Evolutionary conservation across 345 rosid species (phyloP), one percentile per base, ranked within the genome.

Genomic region (Ricinus communis): DNA sequence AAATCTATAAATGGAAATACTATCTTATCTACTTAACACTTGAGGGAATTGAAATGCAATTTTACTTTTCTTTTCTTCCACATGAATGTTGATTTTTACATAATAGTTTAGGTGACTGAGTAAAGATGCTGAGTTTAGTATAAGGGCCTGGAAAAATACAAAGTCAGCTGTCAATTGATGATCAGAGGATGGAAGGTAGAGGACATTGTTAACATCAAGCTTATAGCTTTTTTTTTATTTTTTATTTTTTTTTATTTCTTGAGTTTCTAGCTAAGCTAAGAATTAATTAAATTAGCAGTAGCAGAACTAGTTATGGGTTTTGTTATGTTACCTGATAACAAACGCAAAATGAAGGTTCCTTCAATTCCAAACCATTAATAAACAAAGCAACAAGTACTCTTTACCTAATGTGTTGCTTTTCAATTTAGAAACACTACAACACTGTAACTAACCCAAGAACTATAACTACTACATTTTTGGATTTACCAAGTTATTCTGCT

Each of bases 341-440:
- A 70, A 74, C 66, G 62, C 61, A 46, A 50, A 65, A n/a, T 41
- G 53, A 33, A n/a, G 76, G 79, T 85, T 82, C 63, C 87, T 78
- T 84, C 22, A 65, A 79, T 52, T 63, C 56, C 71, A 77, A 75
- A 62, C 62, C 68, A 62, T 67, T 40, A 51, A 69, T 49, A 36
- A 38, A 77, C 75, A 77, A 83, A 83, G 89, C 89, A 85, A 87
- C 91, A 87, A 68, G 49, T 62, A 70, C 89, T 36, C 56, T 51
- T 70, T 64, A 87, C 91, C 91, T 82, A 85, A 79, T 71, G 51
- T 41, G 76, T 79, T 86, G 84, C 83, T 77, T 84, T 67, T 71
- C 71, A 59, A 73, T 59, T 36, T 62, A 56, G 78, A 52, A 74
- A 78, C 30, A 46, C n/a, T n/a, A n/a, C 41, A 67, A n/a, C 64